Conservation (phyloP, 495 filamentous ascomycete species). For the Hypomontagnella monticulosa region DNA sequence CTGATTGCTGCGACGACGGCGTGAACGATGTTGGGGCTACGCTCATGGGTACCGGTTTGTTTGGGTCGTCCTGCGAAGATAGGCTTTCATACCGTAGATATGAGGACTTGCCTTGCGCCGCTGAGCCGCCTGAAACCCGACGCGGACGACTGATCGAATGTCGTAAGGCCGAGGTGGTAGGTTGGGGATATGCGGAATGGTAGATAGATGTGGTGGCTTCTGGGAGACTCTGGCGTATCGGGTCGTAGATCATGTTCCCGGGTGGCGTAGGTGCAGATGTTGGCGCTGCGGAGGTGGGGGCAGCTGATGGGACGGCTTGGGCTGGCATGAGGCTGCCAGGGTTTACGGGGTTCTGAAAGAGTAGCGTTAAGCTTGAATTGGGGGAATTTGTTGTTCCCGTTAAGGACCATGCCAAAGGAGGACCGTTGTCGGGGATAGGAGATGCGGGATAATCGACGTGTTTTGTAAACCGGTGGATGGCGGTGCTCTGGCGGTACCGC, state of each 20-base stretch:
- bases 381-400: constrained; percentile 85
- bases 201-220: constrained; percentile 53
- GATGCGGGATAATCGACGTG: constrained; percentile 47
- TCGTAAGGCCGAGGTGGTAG: constrained; percentile 56
- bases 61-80: constrained; percentile 43
- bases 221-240: constrained; percentile 60
- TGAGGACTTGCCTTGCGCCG: constrained; percentile 49
- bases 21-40: constrained; percentile 42
- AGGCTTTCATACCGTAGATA: constrained; percentile 50
- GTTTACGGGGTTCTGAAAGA: constrained; percentile 65
- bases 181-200: constrained; percentile 57
- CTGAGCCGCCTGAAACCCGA: constrained; percentile 50
- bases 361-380: constrained; percentile 77
- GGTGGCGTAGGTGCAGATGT: constrained; percentile 54
- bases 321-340: constrained; percentile 14
- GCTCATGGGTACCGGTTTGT: constrained; percentile 43
- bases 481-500: constrained; percentile 62
- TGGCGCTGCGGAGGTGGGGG: constrained; percentile 35
- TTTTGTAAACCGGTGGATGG: constrained; percentile 44
- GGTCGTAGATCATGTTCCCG: constrained; percentile 63
- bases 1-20: constrained; percentile 45
- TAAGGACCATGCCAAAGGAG: constrained; percentile 78
- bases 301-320: constrained; percentile 27
- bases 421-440: constrained; percentile 47
- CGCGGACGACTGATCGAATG: constrained; percentile 54